A percentile compares a stretch with the other conserved stretches of the same genome.
phyloP scores from a whole-genome alignment of 192 early-diverging fungal genomes.

The Linnemannia zychae region DNA sequence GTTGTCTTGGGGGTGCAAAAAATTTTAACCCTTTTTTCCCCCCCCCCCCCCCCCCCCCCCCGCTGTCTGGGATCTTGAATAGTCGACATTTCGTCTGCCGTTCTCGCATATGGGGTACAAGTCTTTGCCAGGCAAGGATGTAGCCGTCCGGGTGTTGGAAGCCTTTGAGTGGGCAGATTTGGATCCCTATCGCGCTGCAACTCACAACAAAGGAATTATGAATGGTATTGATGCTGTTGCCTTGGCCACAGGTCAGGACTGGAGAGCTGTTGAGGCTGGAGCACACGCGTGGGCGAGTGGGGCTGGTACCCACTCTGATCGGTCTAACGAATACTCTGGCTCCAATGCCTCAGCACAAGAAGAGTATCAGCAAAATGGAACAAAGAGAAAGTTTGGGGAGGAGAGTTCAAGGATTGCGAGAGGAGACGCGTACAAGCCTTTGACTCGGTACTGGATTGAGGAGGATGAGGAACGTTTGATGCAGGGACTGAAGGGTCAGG shows the following conservation, averaged over 20 bases:
- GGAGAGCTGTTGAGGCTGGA: slow-evolving; percentile 82
- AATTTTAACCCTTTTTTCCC: too few species aligned
- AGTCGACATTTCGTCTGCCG: slow-evolving; percentile 73
- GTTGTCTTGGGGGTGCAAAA: too few species aligned
- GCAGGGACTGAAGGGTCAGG: slow-evolving; percentile 37
- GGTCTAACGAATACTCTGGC: slow-evolving; percentile 5
- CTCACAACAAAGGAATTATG: slow-evolving; percentile 88
- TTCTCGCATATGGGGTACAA: slow-evolving; percentile 75
- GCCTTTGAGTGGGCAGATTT: slow-evolving; percentile 78
- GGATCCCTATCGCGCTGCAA: slow-evolving; percentile 79
- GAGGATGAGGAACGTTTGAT: slow-evolving; percentile 56
- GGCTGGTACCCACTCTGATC: slow-evolving; percentile 43
- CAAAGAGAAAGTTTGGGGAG: slow-evolving; percentile 36
- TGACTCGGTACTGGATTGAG: slow-evolving; percentile 84
- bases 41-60: too few species aligned
- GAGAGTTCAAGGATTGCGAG: slow-evolving; percentile 18
- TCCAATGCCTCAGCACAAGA: not conserved
- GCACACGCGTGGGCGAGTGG: slow-evolving; percentile 76
- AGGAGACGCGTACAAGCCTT: slow-evolving; percentile 67
- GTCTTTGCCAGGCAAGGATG: slow-evolving; percentile 68
- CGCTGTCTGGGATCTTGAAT: too few species aligned
- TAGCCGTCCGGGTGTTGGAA: slow-evolving; percentile 75
- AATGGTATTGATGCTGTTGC: slow-evolving; percentile 86
- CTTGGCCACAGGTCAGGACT: slow-evolving; percentile 82
- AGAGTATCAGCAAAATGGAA: not conserved